Percentiles rank a stretch among this genome's conserved stretches.
Evolutionary conservation across 192 early-diverging fungal genomes (phyloP).

Genomic region (Coemansia brasiliensis): DNA sequence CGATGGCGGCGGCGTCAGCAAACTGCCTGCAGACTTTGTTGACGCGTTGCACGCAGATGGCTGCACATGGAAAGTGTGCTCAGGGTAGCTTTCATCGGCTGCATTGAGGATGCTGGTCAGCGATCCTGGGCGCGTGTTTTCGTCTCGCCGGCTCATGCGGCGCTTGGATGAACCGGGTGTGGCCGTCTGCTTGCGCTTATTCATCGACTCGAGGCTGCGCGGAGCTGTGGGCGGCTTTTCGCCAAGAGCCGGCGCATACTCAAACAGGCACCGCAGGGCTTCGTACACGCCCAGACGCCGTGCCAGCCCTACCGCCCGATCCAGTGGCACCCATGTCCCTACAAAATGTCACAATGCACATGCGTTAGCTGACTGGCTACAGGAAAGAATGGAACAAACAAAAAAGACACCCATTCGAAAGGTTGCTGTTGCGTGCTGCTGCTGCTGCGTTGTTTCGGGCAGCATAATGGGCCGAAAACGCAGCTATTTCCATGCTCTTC

Average conservation of each 20-base stretch:
- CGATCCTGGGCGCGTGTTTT: conserved; percentile 19
- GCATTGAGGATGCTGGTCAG: conserved; percentile 25
- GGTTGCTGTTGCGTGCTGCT: no score
- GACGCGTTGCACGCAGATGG: neutral
- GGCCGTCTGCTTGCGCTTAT: conserved; percentile 38
- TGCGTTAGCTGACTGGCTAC: neutral
- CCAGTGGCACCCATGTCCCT: conserved; percentile 57
- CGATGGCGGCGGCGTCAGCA: conserved; percentile 42
- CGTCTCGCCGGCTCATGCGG: conserved; percentile 9
- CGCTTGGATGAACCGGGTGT: conserved; percentile 11
- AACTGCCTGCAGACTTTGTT: neutral
- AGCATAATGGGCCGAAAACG: no score
- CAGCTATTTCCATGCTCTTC: no score
- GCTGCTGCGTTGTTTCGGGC: no score
- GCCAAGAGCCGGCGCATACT: conserved; percentile 42
- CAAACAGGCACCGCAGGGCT: conserved; percentile 35
- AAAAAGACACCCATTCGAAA: neutral
- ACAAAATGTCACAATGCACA: conserved; percentile 8
- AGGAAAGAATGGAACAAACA: neutral
- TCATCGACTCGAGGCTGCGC: conserved; percentile 50
- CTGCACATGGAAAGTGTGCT: neutral
- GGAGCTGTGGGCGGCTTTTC: conserved; percentile 52
- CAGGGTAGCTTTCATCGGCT: neutral
- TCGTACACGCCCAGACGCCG: conserved; percentile 39
- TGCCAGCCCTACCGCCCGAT: conserved; percentile 38